These are phyloP conservation scores for Pseudognaphalium luteoalbum DNA, from an alignment of 129 eudicot species.

Conservation along the genomic window DNA sequence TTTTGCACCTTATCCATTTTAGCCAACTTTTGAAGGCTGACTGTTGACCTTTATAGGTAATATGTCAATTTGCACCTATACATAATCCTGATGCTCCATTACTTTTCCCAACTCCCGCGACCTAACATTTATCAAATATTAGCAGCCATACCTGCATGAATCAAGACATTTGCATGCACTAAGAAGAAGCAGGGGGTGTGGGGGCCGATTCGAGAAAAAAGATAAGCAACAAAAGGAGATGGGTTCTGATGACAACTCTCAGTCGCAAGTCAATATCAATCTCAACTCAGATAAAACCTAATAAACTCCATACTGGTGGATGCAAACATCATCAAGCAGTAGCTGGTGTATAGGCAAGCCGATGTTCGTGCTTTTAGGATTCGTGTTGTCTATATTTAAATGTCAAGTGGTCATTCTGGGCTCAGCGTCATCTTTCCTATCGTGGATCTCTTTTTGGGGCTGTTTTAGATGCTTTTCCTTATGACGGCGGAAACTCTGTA, in stretches of 20 bases:
- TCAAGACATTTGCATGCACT: conserved; percentile 89
- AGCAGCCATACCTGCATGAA: conserved; percentile 93
- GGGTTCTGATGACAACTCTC: conserved; percentile 44
- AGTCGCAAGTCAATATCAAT: conserved; percentile 57
- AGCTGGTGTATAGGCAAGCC: conserved; percentile 35
- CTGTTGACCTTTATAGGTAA: not conserved
- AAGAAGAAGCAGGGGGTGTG: conserved; percentile 71
- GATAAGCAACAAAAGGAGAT: conserved; percentile 60
- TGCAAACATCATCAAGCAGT: conserved; percentile 21
- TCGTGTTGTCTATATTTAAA: conserved; percentile 22
- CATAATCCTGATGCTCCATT: not conserved
- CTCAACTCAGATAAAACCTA: conserved; percentile 52
- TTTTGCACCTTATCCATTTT: not conserved
- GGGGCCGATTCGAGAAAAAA: conserved; percentile 81
- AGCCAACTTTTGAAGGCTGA: not conserved
- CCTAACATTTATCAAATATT: conserved; percentile 7
- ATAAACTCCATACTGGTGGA: not conserved
- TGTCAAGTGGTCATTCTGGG: conserved; percentile 11
- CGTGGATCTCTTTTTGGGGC: conserved; percentile 7
- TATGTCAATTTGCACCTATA: not conserved
- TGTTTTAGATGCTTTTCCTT: not conserved
- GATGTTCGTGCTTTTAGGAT: conserved; percentile 31
- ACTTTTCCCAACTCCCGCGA: not conserved
- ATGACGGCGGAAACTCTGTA: not conserved
- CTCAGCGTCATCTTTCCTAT: conserved; percentile 5